Base-by-base conservation (phyloP, 768 basidiomycete species). In the Lactarius akahatsu region DNA sequence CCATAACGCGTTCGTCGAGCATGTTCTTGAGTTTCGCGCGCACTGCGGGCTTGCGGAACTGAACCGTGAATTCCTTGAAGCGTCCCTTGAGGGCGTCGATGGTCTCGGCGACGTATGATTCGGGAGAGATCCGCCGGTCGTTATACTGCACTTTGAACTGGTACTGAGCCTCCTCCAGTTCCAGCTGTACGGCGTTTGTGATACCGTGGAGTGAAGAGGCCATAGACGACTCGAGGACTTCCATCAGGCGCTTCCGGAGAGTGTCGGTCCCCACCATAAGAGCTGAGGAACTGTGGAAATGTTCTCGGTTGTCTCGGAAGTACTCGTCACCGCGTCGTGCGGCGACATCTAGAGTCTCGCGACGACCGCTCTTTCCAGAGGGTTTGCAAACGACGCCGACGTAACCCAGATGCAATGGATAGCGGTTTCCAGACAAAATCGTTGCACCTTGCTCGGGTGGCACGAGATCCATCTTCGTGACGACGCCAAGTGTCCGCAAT, bases 91-190 rank as follows among this genome's bases (percentile, higher is more conserved):
- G 86, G 7, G 85, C 81, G 73, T 99, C 97, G 77, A 98, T 89
- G 2, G 96, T 95, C 78, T 98, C 97, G 8, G 97, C 96, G 57
- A 99, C 93, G 75, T 99, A 99, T 1, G 94, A 95, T 76, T 99
- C 97, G 13, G 97, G 89, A 1, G 92, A 90, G 66, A 98, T 92
- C 28, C 93, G 85, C 28, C 94, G 88, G 78, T 99, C 97, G 74
- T 99, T 99, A 79, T 93, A 94, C 76, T 96, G 91, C 2, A 99
- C 97, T 78, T 99, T 99, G 86, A 99, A 99, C 76, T 98, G 97
- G 76, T 99, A 99, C 15, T 89, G 89, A 2, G 97, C 89, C 73
- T 98, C 97, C 77, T 99, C 97, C 10, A 99, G 82, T 75, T 99
- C 97, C 45, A 98, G 86, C 72, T 97, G 94, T 11, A 98, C 97